Evolutionary conservation across 2,329 filamentous ascomycete species (phyloP).

Genomic region (Cercospora nicotianae): DNA sequence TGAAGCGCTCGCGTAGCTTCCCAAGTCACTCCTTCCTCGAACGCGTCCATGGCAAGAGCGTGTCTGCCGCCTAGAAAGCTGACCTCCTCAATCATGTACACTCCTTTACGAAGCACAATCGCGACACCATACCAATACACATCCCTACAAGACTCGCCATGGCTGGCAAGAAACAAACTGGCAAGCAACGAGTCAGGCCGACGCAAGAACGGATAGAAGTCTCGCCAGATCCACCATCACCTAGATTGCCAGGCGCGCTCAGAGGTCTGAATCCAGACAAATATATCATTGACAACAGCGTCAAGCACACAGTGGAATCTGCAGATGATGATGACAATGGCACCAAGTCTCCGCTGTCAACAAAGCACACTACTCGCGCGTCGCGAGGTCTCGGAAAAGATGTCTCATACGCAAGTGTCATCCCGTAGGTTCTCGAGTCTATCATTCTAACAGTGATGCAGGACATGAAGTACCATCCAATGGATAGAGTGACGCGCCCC

Average conservation of each 20-base stretch:
- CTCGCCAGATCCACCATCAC: background rate
- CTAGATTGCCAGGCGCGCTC: constrained; percentile 3
- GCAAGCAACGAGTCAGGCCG: background rate
- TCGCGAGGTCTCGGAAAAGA: constrained; percentile 19
- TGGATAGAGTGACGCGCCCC: constrained; percentile 31
- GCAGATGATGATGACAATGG: constrained; percentile 2
- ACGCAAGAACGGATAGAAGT: background rate
- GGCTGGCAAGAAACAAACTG: background rate
- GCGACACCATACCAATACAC: background rate
- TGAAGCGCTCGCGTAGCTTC: background rate
- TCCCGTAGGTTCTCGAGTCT: background rate
- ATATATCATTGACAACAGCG: constrained; percentile 14
- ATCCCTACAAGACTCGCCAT: background rate
- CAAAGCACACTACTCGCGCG: constrained; percentile 23
- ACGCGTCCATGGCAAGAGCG: constrained; percentile 1
- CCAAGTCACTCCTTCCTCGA: background rate
- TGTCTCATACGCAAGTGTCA: constrained; percentile 4
- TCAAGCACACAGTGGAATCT: constrained; percentile 11
- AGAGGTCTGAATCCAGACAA: constrained; percentile 19
- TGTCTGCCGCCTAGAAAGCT: background rate
- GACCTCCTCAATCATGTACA: background rate
- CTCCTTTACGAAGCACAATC: too few relatives aligned
- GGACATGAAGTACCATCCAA: constrained; percentile 30
- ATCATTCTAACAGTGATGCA: background rate
- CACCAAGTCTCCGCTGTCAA: background rate